These are phyloP conservation scores for Nicotiana sylvestris DNA, from an alignment of 257 asterid species.

Conservation along the genomic window DNA sequence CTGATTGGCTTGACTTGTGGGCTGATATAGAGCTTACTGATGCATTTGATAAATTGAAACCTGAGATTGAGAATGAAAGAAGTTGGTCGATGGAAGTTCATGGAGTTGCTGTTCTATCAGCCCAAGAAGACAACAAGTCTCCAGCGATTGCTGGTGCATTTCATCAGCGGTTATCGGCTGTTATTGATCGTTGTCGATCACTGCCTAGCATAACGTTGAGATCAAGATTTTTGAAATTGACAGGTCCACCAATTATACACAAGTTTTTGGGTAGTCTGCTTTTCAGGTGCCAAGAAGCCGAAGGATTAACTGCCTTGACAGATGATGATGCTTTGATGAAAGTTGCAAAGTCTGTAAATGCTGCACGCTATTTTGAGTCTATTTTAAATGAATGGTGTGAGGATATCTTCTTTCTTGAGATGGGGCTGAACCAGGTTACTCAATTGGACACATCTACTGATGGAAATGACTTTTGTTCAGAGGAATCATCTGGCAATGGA, in stretches of 20 bases:
- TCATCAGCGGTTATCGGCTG: conserved; percentile 47
- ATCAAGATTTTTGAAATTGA: conserved; percentile 62
- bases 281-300: conserved; percentile 92
- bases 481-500: conserved; percentile 32
- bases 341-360: conserved; percentile 76
- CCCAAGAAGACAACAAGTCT: conserved; percentile 61
- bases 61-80: conserved; percentile 62
- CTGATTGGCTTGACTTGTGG: conserved; percentile 96
- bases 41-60: conserved; percentile 45
- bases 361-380: conserved; percentile 47
- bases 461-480: conserved; percentile 12
- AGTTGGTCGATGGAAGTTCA: conserved; percentile 54
- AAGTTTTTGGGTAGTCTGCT: conserved; percentile 51
- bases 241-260: conserved; percentile 51
- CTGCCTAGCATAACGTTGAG: conserved; percentile 65
- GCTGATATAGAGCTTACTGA: conserved; percentile 77
- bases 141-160: conserved; percentile 58
- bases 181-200: conserved; percentile 74
- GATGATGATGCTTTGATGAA: conserved; percentile 68
- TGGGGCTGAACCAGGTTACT: conserved; percentile 43
- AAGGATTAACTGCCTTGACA: conserved; percentile 86
- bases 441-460: conserved; percentile 25
- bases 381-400: conserved; percentile 66
- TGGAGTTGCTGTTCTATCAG: conserved; percentile 36
- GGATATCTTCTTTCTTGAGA: conserved; percentile 81